These are phyloP conservation scores for Cryptococcus amylolentus DNA, from an alignment of 1,284 basidiomycete genomes.

Conservation along the genomic window DNA sequence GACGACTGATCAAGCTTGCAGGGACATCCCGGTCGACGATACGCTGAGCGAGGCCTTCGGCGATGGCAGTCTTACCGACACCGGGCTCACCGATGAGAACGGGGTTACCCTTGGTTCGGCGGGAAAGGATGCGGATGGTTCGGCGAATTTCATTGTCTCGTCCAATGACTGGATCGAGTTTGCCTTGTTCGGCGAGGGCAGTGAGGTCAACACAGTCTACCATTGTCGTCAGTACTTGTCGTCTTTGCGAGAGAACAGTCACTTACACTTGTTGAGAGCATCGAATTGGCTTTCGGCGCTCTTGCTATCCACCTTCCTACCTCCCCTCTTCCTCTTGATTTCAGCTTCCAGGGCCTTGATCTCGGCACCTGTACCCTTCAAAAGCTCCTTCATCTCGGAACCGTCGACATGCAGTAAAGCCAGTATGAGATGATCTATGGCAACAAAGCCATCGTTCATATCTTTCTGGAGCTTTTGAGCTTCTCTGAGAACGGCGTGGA, in stretches of 20 bases:
- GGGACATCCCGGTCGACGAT: constrained; percentile 95
- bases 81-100: constrained; percentile 74
- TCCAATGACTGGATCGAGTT: constrained; percentile 60
- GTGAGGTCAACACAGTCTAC: constrained; percentile 48
- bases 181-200: constrained; percentile 52
- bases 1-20: constrained; percentile 73
- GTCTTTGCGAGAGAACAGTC: neutral
- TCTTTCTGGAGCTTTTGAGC: constrained; percentile 78
- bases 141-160: constrained; percentile 55
- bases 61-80: constrained; percentile 90
- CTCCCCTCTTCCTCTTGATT: constrained; percentile 53
- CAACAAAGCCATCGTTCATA: constrained; percentile 83
- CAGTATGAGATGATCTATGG: constrained; percentile 76
- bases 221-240: constrained; percentile 1
- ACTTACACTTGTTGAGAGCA: constrained; percentile 51
- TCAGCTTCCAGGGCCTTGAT: constrained; percentile 55
- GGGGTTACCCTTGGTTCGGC: constrained; percentile 61
- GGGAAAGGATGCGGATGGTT: constrained; percentile 68
- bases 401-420: constrained; percentile 61
- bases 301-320: constrained; percentile 55
- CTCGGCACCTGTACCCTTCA: constrained; percentile 52
- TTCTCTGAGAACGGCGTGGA: constrained; percentile 69
- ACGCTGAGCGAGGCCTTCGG: constrained; percentile 92
- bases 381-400: constrained; percentile 48
- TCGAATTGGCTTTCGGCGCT: constrained; percentile 54